Percentiles rank a stretch among this genome's conserved stretches.
phyloP scores from a whole-genome alignment of 208 protist genomes.

The Crithidia brevicula region DNA sequence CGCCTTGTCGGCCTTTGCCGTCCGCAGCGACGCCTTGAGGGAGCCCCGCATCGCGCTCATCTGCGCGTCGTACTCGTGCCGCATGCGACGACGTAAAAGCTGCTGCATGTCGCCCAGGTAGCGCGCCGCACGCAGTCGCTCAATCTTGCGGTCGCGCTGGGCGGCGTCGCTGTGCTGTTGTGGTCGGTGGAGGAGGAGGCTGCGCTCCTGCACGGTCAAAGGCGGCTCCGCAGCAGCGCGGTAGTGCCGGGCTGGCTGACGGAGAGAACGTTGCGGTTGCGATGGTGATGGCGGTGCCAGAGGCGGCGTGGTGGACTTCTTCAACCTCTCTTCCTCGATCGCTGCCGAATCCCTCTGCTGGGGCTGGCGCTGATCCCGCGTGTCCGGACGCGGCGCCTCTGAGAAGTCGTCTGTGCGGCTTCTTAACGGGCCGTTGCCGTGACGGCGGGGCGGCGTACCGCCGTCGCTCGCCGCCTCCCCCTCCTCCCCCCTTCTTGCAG shows the following conservation, averaged over 20 bases:
- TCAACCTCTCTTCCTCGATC: too few species aligned
- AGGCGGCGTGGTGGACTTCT: too few species aligned
- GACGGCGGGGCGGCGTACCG: too few species aligned
- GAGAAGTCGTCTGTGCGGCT: too few species aligned
- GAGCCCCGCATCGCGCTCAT: slow-evolving; percentile 52
- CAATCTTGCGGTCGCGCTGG: slow-evolving; percentile 80
- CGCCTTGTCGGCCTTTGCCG: slow-evolving; percentile 37
- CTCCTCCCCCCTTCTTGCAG: too few species aligned
- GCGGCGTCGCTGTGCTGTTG: slow-evolving; percentile 50
- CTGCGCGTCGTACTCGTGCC: slow-evolving; percentile 57
- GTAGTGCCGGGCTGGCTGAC: background rate
- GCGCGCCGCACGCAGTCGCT: slow-evolving; percentile 68
- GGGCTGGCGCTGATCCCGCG: too few species aligned
- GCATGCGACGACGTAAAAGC: slow-evolving; percentile 69
- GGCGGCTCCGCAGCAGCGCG: slow-evolving; percentile 39
- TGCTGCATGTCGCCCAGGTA: slow-evolving; percentile 76
- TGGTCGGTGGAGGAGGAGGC: slow-evolving; percentile 55
- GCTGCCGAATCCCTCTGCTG: too few species aligned
- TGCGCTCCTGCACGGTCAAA: slow-evolving; percentile 50
- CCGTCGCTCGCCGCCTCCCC: too few species aligned
- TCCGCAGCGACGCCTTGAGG: slow-evolving; percentile 39
- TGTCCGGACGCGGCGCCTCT: too few species aligned
- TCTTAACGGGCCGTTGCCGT: too few species aligned
- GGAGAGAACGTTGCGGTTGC: background rate
- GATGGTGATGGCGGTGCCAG: background rate